Evolutionary conservation across 768 basidiomycete genomes (phyloP), one percentile per base, ranked within the genome.

Genomic region (Russula foetens): DNA sequence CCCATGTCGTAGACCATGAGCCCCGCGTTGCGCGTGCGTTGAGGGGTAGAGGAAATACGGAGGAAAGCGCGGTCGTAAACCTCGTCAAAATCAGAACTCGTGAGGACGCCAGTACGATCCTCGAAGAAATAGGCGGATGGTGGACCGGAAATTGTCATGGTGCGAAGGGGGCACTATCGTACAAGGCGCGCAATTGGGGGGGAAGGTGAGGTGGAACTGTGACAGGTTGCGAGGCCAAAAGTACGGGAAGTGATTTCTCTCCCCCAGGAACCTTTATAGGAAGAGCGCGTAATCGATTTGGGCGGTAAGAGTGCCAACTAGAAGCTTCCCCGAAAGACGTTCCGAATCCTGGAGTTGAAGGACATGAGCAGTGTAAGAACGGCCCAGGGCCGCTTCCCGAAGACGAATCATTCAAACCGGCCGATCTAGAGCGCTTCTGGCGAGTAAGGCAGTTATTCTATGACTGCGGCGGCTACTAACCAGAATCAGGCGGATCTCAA

Each of bases 21-120:
- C 0, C 60, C 68, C 35, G 65, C 63, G 1, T 68, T 63, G 48
- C 60, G 67, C 19, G 63, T 62, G 19, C 62, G 56, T 19, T 66
- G 70, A 5, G 83, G 79, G 23, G 75, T 71, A 3, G 80, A 78
- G 6, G 79, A 71, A 38, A 89, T 77, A 59, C 83, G 85, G 53
- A 86, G 78, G 74, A 86, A 89, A 63, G 83, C 73, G 56, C 88
- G 81, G 71, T 90, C 88, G 69, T 89, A 90, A 65, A 88, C 80
- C 66, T 90, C 88, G 69, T 88, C 86, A 63, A 83, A 89, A 75
- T 90, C 86, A 1, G 85, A 79, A 49, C 74, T 71, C 14, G 77
- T 73, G 60, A 79, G 71, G 15, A 73, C 71, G 21, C 81, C 85
- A 0, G 86, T 84, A 48, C 84, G 81, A 74, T 89, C 86, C 70